Base-by-base conservation (phyloP, 2,329 filamentous ascomycete genomes). In the Blastomyces percursus region DNA sequence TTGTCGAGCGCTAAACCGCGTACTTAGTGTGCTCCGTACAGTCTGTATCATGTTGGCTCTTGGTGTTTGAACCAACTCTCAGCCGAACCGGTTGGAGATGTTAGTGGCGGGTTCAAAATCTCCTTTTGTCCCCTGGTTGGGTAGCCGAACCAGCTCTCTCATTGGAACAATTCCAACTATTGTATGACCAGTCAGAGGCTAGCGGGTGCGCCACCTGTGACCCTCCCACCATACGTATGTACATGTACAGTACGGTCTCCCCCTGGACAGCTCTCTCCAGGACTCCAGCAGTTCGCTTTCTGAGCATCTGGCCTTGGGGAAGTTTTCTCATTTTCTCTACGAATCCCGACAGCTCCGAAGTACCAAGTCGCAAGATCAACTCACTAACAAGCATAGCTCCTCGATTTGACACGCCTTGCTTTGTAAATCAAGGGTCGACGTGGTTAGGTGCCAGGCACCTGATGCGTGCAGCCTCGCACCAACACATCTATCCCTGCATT, bases 401-500 rank as follows among this genome's bases (percentile, higher is more conserved):
- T 50, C 27, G 46, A 12, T 24, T 24, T 50, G n/a, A 50, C 21
- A 11, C 4, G 46, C n/a, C 9, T 50, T 24, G 11, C 32, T 11
- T 35, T 35, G 8, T 35, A 11, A 21, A 50, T 32, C 32, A 40
- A 40, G 52, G 19, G 51, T 35, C 9, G 51, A 12, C 24, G 51
- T 54, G 32, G 44, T 42, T 40, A 40, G 27, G 21, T 46, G 40
- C 38, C 21, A 44, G 56, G 48, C 56, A 16, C 40, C 12, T 21
- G 19, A 32, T 32, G 24, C 24, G 38, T 21, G 14, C 4, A 14
- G 52, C 19, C 24, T 46, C 42, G 21, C 24, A 40, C 40, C 27
- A 40, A 21, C 35, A 27, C n/a, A 56, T 24, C 32, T 59, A 59
- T 59, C 40, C 56, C 56, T 59, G 40, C 40, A 48, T 58, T 46